Base-by-base conservation (phyloP, 305 asterid species). In the Rubia occidens region DNA sequence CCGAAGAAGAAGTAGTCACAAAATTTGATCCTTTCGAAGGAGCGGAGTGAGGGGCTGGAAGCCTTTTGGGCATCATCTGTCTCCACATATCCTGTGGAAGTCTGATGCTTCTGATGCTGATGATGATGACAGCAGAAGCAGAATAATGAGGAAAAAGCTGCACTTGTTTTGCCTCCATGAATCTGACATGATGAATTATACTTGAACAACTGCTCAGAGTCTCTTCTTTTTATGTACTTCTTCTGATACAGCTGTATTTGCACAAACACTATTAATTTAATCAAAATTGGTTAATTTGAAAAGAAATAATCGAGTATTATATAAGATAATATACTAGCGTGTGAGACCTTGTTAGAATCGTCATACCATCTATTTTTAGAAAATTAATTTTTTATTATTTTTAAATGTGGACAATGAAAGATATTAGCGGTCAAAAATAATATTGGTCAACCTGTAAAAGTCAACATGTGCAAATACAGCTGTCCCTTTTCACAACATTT, bases 41-140 rank as follows among this genome's bases (percentile, higher is more conserved):
- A 79, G 96, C 84, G n/a, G 96, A 89, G 69, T 89, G 78, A 2
- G 86, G 96, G 17, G 83, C 77, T 4, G 96, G 96, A 35, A 87
- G 87, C 87, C 86, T 91, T 87, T 91, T 91, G 8, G 96, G 97
- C 79, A 87, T 72, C 97, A 91, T 91, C 75, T 91, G 97, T 55
- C 83, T 89, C 91, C 89, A 91, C 59, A 53, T 74, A 11, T 80
- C 83, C 74, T 81, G 83, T 5, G 95, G 90, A 82, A 64, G 0
- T 68, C 96, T 43, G 96, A 74, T 62, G 84, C 93, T 72, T 91
- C 93, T 45, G 94, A 85, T 5, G 94, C 89, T 42, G 94, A 85
- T 5, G 94, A 86, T 39, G 67, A 17, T 64, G 54, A 42, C 18
- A 64, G 45, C 68, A 87, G 40, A 62, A 81, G 70, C 65, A 87